Percentiles rank a stretch among this genome's conserved stretches.
Evolutionary conservation across 768 basidiomycete genomes (phyloP).

Genomic region (Phylloporus sp.): DNA sequence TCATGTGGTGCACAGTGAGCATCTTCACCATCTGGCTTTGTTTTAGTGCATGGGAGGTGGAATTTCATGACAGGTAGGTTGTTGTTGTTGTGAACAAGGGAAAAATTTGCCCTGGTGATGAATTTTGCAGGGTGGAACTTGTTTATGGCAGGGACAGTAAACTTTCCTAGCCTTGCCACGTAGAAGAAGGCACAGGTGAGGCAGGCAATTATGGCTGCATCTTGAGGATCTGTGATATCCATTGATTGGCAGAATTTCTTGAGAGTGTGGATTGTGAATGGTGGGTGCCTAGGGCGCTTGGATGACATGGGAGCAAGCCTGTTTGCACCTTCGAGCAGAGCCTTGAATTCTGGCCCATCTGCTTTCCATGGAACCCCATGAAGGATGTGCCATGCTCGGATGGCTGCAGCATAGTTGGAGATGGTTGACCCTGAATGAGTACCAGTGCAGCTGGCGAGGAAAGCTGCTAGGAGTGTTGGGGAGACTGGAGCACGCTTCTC

Average conservation of each 20-base stretch:
- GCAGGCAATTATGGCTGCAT: neutral
- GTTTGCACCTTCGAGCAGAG: neutral
- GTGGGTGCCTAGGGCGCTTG: neutral
- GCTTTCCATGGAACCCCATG: neutral
- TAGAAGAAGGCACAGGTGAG: neutral
- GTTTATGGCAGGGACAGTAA: neutral
- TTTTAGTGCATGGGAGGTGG: neutral
- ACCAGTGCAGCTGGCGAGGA: neutral
- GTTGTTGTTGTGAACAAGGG: neutral
- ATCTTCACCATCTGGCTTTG: neutral
- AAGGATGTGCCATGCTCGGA: neutral
- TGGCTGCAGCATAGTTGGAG: neutral
- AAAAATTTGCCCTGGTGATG: neutral
- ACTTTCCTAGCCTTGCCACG: neutral
- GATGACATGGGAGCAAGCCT: fast-evolving
- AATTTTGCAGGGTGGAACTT: neutral
- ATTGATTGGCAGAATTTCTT: no score
- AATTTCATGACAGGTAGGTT: neutral
- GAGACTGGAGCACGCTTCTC: neutral
- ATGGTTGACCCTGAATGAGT: neutral
- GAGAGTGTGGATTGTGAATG: neutral
- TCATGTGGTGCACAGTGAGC: neutral
- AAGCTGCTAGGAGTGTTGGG: fast-evolving
- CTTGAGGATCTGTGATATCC: neutral
- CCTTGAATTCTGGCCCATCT: neutral